Evolutionary conservation across 2,329 filamentous ascomycete species (phyloP), one percentile per base, ranked within the genome.

Genomic region (Catunica adiposa): DNA sequence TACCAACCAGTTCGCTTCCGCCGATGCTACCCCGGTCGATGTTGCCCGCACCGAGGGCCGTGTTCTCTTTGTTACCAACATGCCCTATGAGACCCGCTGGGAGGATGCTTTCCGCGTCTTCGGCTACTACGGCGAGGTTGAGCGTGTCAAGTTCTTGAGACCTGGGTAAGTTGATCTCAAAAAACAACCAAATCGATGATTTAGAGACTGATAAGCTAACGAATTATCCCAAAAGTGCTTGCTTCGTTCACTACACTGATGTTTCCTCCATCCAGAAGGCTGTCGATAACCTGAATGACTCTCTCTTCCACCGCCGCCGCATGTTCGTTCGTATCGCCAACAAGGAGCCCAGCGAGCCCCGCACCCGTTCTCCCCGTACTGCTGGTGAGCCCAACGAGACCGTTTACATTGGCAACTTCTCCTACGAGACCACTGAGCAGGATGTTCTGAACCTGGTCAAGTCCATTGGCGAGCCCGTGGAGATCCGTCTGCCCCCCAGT

Each of bases 371-470:
- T 25, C 44, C 42, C 40, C 25, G 22, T n/a, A 25, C n/a, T 3
- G 34, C 38, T 34, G 17, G 38, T 26, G 51, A 51, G 9, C 53
- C 50, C 3, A 53, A 44, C 26, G 50, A 47, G 17, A 86, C 82
- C 1, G 70, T 94, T 34, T 94, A 84, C 72, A 78, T 95, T 62
- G 87, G 88, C 61, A 92, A 92, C 71, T 80, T 95, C 69, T 82
- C 86, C 9, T 92, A 85, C 65, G 85, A 94, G 69, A 84, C 89
- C 71, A 85, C 84, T 7, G 88, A 94, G 64, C 78, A 79, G 55
- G 88, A 94, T 63, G 73, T 95, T 55, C 89, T 89, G 69, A 75
- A 80, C 54, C 69, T 94, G 25, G 90, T 94, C 76, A 72, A 75
- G 57, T 75, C 79, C 23, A 73, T 94, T 58, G 71, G 76, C 52